Evolutionary conservation across 352 stramenopile species (phyloP).

Genomic region (Phytophthora kernoviae): DNA sequence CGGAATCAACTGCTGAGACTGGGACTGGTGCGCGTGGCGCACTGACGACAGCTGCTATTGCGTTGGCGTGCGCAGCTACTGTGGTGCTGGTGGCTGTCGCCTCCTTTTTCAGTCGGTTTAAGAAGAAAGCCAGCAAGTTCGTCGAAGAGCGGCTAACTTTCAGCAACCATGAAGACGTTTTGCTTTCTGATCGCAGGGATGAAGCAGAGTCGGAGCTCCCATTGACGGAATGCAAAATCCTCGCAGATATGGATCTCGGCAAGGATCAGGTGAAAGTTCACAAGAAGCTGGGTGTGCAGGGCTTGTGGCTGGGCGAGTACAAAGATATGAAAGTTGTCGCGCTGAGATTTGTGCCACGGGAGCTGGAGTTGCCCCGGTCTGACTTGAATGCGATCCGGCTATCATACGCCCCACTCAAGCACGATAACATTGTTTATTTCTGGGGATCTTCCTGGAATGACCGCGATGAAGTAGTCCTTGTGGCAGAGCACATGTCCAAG

Average conservation of each 20-base stretch:
- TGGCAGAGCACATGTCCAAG: slow-evolving; percentile 80
- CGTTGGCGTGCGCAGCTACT: slow-evolving; percentile 23
- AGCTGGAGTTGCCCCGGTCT: slow-evolving; percentile 40
- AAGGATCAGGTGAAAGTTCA: slow-evolving; percentile 49
- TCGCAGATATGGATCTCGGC: slow-evolving; percentile 58
- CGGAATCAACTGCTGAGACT: slow-evolving; percentile 14
- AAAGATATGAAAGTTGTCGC: slow-evolving; percentile 54
- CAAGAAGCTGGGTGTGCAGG: slow-evolving; percentile 58
- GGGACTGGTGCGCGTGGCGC: slow-evolving; percentile 2
- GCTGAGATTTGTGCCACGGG: slow-evolving; percentile 50
- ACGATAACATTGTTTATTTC: slow-evolving; percentile 74
- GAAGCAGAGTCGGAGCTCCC: slow-evolving; percentile 10
- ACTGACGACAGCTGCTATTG: slow-evolving; percentile 27
- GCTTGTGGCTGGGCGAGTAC: slow-evolving; percentile 58
- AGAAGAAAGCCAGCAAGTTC: slow-evolving; percentile 39
- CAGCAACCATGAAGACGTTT: slow-evolving; percentile 33
- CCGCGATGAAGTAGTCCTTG: slow-evolving; percentile 67
- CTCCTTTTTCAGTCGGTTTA: slow-evolving; percentile 46
- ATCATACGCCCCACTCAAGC: slow-evolving; percentile 64
- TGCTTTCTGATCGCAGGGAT: slow-evolving; percentile 17
- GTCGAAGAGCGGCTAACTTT: slow-evolving; percentile 41
- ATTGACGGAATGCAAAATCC: slow-evolving; percentile 22
- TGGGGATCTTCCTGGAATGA: slow-evolving; percentile 61
- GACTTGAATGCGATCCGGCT: slow-evolving; percentile 53
- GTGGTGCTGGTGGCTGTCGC: slow-evolving; percentile 37